Percentiles rank a stretch among this genome's conserved stretches.
Conservation (phyloP, 202 grass and related monocot species). For the Hordeum pubiflorum region DNA sequence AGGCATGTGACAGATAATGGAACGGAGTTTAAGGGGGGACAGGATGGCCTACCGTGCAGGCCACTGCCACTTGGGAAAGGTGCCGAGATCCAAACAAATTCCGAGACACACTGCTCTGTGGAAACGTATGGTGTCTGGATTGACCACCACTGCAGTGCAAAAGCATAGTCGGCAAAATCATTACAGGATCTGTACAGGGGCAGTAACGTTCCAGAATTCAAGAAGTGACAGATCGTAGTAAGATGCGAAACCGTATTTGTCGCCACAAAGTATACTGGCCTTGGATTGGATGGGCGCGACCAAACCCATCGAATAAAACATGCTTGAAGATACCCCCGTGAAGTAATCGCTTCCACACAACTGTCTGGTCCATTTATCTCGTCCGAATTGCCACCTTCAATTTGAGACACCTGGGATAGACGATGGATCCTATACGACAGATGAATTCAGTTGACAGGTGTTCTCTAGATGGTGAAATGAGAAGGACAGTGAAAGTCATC, state of each 20-base stretch:
- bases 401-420: slow-evolving; percentile 30
- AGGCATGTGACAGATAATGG: slow-evolving; percentile 21
- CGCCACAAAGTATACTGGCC: slow-evolving; percentile 25
- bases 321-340: slow-evolving; percentile 30
- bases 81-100: slow-evolving; percentile 29
- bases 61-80: slow-evolving; percentile 30
- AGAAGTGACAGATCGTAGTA: slow-evolving; percentile 13
- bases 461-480: slow-evolving; percentile 23
- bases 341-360: slow-evolving; percentile 27
- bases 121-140: slow-evolving; percentile 41
- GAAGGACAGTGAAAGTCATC: slow-evolving; percentile 32
- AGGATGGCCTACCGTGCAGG: slow-evolving; percentile 36
- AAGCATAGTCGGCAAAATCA: slow-evolving; percentile 38
- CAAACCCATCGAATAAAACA: slow-evolving; percentile 29
- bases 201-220: slow-evolving; percentile 34
- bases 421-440: slow-evolving; percentile 38
- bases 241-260: slow-evolving; percentile 11
- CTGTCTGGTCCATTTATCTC: slow-evolving; percentile 18
- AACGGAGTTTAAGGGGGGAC: slow-evolving; percentile 20
- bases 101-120: slow-evolving; percentile 22
- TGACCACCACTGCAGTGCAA: slow-evolving; percentile 39
- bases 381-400: slow-evolving; percentile 16
- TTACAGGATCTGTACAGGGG: slow-evolving; percentile 31
- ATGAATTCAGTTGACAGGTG: slow-evolving; percentile 32
- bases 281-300: slow-evolving; percentile 26